Percentiles rank a stretch among this genome's conserved stretches.
These are phyloP conservation scores for Fusarium stilboides DNA, from an alignment of 2,329 filamentous ascomycete genomes.

Conservation along the genomic window DNA sequence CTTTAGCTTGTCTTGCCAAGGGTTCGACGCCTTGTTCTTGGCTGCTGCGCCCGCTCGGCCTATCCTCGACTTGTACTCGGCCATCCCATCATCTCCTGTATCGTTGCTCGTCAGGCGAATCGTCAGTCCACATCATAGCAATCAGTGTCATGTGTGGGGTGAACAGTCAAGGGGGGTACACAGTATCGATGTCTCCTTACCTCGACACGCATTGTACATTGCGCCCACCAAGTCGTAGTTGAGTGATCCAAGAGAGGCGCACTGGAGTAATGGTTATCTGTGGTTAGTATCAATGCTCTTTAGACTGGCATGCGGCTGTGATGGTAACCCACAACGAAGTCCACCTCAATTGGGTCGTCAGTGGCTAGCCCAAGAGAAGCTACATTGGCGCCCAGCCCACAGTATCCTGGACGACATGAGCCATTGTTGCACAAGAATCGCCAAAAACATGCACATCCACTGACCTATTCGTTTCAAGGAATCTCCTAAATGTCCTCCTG, in stretches of 20 bases:
- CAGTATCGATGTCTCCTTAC: conserved; percentile 53
- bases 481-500: conserved; percentile 54
- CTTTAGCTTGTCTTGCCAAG: conserved; percentile 51
- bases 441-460: conserved; percentile 35
- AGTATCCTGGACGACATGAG: conserved; percentile 71
- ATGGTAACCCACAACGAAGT: conserved; percentile 74
- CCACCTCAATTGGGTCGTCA: conserved; percentile 72
- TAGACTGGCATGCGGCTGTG: conserved; percentile 29
- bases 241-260: conserved; percentile 86
- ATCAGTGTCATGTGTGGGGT: conserved; percentile 33
- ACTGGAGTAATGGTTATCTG: conserved; percentile 59
- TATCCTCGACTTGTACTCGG: conserved; percentile 61
- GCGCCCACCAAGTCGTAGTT: conserved; percentile 75
- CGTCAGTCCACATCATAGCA: conserved; percentile 35
- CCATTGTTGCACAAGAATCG: conserved; percentile 32
- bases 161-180: conserved; percentile 24
- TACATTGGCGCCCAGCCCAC: conserved; percentile 79
- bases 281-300: conserved; percentile 38
- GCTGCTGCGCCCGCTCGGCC: conserved; percentile 48
- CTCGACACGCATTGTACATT: conserved; percentile 70
- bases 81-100: conserved; percentile 59
- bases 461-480: conserved; percentile 52
- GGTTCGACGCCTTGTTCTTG: conserved; percentile 43
- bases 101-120: conserved; percentile 22
- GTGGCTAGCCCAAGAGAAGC: conserved; percentile 73